Evolutionary conservation across 768 basidiomycete genomes (phyloP), one percentile per base, ranked within the genome.

Genomic region (Termitomyces heimii): DNA sequence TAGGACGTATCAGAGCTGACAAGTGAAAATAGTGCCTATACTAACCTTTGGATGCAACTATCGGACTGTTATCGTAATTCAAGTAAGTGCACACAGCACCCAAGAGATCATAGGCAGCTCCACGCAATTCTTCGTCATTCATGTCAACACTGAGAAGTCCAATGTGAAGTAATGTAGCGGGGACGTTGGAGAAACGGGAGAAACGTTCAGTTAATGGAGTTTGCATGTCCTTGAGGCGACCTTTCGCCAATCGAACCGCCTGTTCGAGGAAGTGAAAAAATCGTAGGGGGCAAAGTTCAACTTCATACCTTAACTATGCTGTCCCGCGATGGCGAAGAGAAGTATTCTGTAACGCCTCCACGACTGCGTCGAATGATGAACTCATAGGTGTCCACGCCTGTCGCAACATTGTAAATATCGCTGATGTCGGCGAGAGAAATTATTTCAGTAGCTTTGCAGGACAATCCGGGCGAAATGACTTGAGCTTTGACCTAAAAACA

Each of bases 151-250:
- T 92, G 16, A 92, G 77, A 70, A 97, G 79, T 20, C 91, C 90
- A 31, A 93, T 81, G 63, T 94, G 94, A n/a, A 96, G 75, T 46
- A 97, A 71, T 0, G 90, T 88, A 0, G 92, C 89, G 7, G 91
- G 87, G 20, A 94, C 86, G 64, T 94, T 94, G 3, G 86, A 89
- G 58, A 92, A 86, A 53, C 89, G 79, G 7, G 88, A 83, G 61
- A 87, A 85, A 9, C 90, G 77, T 58, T 89, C 89, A 4, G 80
- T 71, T 7, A 82, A 71, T 1, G 79, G 70, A 29, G 74, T 67
- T 35, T 79, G 81, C 7, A 71, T 75, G 42, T 84, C 82, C 58
- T 82, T 84, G 64, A 89, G 74, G 26, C 80, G 80, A 22, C 82
- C 83, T 67, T 94, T 94, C 1, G 90, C 86, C n/a, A 77, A 75